Evolutionary conservation across 495 filamentous ascomycete species (phyloP).

Genomic region (Neurospora cerealis): DNA sequence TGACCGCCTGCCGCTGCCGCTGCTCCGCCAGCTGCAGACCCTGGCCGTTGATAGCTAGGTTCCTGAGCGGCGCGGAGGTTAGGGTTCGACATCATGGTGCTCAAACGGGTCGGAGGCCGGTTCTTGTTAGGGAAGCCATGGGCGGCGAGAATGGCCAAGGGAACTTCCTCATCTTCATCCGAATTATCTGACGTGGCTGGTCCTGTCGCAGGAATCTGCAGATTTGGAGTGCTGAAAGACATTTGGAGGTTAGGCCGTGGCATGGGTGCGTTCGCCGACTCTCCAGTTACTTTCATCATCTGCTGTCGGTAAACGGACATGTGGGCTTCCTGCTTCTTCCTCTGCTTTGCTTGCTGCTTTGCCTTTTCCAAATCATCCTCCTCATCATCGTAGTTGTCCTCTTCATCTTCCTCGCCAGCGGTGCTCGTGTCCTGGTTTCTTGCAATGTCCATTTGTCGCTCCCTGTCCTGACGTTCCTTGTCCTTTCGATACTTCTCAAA

Average conservation of each 20-base stretch:
- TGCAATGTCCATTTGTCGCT: constrained; percentile 35
- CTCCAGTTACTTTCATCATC: constrained; percentile 95
- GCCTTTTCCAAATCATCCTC: constrained; percentile 75
- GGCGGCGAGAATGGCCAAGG: constrained; percentile 77
- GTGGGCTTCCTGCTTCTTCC: constrained; percentile 84
- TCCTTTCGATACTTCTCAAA: constrained; percentile 77
- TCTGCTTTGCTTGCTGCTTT: constrained; percentile 60
- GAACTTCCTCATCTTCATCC: constrained; percentile 81
- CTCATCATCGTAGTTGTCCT: constrained; percentile 63
- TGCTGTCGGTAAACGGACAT: constrained; percentile 85
- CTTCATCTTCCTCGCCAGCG: constrained; percentile 43
- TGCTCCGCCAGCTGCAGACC: constrained; percentile 19
- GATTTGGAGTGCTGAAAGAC: constrained; percentile 47
- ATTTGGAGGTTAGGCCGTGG: constrained; percentile 34
- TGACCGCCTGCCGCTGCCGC: constrained; percentile 14
- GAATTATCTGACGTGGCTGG: constrained; percentile 36
- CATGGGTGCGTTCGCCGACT: constrained; percentile 37
- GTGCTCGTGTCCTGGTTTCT: constrained; percentile 17
- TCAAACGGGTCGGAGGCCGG: constrained; percentile 64
- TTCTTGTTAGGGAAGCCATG: constrained; percentile 87
- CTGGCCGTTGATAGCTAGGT: constrained; percentile 26
- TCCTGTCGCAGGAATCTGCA: constrained; percentile 18
- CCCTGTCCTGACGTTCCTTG: constrained; percentile 68
- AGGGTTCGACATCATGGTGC: constrained; percentile 54
- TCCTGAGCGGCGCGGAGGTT: constrained; percentile 43